phyloP scores from a whole-genome alignment of 1,139 yeast species.

The Taphrina wiesneri region DNA sequence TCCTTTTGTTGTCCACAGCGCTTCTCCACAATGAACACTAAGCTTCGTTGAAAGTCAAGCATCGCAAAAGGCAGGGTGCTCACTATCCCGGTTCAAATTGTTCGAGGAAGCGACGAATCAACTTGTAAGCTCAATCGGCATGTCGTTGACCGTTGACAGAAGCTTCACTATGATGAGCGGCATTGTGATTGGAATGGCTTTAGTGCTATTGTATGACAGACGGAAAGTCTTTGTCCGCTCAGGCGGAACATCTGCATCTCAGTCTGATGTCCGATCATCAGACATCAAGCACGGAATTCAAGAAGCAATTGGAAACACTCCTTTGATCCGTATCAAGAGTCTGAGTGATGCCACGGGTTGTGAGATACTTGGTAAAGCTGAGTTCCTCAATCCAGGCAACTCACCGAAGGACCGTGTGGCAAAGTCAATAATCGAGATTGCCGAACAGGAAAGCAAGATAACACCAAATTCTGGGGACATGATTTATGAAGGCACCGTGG shows the following conservation, averaged over 20 bases:
- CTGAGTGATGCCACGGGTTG: constrained; percentile 76
- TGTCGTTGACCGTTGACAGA: not conserved
- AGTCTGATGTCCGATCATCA: not conserved
- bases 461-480: constrained; percentile 27
- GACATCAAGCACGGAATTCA: constrained; percentile 50
- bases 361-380: constrained; percentile 82
- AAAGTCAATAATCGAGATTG: constrained; percentile 69
- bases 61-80: too few relatives aligned
- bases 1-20: too few relatives aligned
- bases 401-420: constrained; percentile 96
- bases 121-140: too few relatives aligned
- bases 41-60: too few relatives aligned
- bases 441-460: constrained; percentile 42
- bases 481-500: constrained; percentile 48
- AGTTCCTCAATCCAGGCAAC: constrained; percentile 87
- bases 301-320: constrained; percentile 84
- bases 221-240: not conserved
- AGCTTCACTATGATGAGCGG: not conserved
- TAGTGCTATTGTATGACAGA: not conserved
- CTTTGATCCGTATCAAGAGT: constrained; percentile 73
- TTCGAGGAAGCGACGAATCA: too few relatives aligned
- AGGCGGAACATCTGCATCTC: not conserved
- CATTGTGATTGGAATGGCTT: not conserved
- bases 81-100: too few relatives aligned
- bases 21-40: too few relatives aligned